These are phyloP conservation scores for Vaccinium myrtillus DNA, from an alignment of 148 eudicot genomes.

Conservation along the genomic window DNA sequence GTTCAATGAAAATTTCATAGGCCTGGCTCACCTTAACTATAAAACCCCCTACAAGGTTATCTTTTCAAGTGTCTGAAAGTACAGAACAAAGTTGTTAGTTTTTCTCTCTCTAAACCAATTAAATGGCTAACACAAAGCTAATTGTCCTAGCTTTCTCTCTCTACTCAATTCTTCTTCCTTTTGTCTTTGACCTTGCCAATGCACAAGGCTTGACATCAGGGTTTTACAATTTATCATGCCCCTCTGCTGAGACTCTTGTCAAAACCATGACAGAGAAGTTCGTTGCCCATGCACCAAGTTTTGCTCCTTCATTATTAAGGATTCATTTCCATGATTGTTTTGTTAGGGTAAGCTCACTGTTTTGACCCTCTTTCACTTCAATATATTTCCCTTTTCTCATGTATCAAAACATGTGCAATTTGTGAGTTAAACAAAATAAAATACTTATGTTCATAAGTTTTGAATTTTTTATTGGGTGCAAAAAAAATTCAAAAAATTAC, in stretches of 20 bases:
- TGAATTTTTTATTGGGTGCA: too few species aligned
- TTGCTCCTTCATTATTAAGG: constrained; percentile 15
- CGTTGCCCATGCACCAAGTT: constrained; percentile 8
- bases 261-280: background rate
- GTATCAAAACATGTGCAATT: background rate
- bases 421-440: too few species aligned
- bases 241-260: constrained; percentile 4
- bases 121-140: background rate
- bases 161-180: background rate
- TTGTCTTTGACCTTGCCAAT: background rate
- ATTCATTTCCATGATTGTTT: constrained; percentile 20
- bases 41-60: background rate
- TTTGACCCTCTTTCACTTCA: background rate
- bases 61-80: background rate
- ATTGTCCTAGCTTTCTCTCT: background rate
- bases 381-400: background rate
- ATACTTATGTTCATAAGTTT: too few species aligned
- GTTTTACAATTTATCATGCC: constrained; percentile 3
- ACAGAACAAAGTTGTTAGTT: too few species aligned
- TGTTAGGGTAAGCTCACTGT: background rate
- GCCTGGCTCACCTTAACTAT: background rate
- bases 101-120: too few species aligned
- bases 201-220: background rate
- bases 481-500: too few species aligned
- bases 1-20: background rate